Evolutionary conservation across 768 basidiomycete genomes (phyloP).

Genomic region (Chiua virens): DNA sequence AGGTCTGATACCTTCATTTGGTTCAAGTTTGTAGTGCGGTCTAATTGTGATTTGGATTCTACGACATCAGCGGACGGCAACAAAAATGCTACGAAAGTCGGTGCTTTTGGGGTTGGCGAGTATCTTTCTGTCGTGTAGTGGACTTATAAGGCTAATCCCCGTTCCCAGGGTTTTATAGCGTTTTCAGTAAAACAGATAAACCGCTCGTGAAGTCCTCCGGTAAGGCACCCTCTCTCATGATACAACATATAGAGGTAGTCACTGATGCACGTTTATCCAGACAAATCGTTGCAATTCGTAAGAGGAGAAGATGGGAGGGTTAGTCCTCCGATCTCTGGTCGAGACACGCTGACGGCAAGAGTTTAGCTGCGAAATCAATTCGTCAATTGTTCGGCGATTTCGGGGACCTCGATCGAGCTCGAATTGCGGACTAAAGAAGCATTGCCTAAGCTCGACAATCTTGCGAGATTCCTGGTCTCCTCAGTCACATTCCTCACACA

Average conservation of each 20-base stretch:
- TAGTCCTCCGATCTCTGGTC: neutral
- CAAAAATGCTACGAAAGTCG: conserved; percentile 12
- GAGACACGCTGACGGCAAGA: neutral
- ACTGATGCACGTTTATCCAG: neutral
- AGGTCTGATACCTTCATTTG: conserved; percentile 1
- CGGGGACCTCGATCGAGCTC: conserved; percentile 11
- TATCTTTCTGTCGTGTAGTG: neutral
- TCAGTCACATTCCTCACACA: conserved; percentile 7
- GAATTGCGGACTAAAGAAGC: conserved; percentile 3
- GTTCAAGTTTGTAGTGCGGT: no score
- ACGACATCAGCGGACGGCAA: conserved; percentile 10
- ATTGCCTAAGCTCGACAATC: conserved; percentile 2
- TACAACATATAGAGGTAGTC: neutral
- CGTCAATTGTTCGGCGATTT: neutral
- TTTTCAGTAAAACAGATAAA: conserved; percentile 15
- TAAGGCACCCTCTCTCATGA: neutral
- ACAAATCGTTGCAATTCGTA: conserved; percentile 13
- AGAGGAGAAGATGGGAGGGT: conserved; percentile 10
- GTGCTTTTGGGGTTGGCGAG: conserved; percentile 19
- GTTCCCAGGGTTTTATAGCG: conserved; percentile 16
- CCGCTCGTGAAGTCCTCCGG: conserved; percentile 14
- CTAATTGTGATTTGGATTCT: neutral
- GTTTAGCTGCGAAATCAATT: conserved; percentile 3
- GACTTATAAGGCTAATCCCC: neutral
- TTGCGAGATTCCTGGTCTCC: conserved; percentile 12